Evolutionary conservation across 495 filamentous ascomycete species (phyloP).

Genomic region (Aspergillus ostianus): DNA sequence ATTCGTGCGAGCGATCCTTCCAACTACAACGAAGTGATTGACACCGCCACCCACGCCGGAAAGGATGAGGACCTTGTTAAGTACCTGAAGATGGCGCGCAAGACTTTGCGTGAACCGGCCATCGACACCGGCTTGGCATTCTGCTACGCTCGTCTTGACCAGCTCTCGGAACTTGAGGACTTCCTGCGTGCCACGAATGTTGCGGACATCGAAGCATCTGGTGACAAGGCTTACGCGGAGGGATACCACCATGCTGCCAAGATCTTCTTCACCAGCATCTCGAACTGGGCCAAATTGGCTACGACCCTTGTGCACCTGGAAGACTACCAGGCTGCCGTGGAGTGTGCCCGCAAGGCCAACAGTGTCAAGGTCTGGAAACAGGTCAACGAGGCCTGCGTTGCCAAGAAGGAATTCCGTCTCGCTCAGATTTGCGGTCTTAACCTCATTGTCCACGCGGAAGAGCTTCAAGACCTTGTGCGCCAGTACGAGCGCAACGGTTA

Average conservation of each 20-base stretch:
- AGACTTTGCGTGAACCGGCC: slow-evolving; percentile 89
- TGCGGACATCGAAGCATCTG: slow-evolving; percentile 90
- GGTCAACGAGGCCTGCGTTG: slow-evolving; percentile 94
- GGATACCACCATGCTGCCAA: slow-evolving; percentile 95
- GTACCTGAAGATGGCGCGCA: slow-evolving; percentile 94
- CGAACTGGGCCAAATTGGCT: slow-evolving; percentile 99
- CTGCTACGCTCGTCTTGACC: slow-evolving; percentile 86
- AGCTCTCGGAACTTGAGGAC: slow-evolving; percentile 91
- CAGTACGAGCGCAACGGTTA: slow-evolving; percentile 98
- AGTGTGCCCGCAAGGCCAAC: slow-evolving; percentile 98
- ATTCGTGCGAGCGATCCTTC: slow-evolving; percentile 90
- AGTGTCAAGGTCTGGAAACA: slow-evolving; percentile 99
- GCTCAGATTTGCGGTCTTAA: slow-evolving; percentile 99
- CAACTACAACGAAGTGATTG: slow-evolving; percentile 95
- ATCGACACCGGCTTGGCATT: slow-evolving; percentile 95
- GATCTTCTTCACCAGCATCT: slow-evolving; percentile 98
- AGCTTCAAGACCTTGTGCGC: slow-evolving; percentile 87
- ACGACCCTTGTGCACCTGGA: slow-evolving; percentile 94
- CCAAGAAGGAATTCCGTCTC: slow-evolving; percentile 98
- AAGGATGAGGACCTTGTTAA: slow-evolving; percentile 99
- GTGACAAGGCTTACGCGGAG: slow-evolving; percentile 96
- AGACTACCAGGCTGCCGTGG: slow-evolving; percentile 97
- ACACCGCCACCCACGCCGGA: slow-evolving; percentile 90
- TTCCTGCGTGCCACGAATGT: slow-evolving; percentile 94
- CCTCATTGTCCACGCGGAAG: slow-evolving; percentile 97